Evolutionary conservation across 257 asterid genomes (phyloP), one percentile per base, ranked within the genome.

Genomic region (Ballota nigra): DNA sequence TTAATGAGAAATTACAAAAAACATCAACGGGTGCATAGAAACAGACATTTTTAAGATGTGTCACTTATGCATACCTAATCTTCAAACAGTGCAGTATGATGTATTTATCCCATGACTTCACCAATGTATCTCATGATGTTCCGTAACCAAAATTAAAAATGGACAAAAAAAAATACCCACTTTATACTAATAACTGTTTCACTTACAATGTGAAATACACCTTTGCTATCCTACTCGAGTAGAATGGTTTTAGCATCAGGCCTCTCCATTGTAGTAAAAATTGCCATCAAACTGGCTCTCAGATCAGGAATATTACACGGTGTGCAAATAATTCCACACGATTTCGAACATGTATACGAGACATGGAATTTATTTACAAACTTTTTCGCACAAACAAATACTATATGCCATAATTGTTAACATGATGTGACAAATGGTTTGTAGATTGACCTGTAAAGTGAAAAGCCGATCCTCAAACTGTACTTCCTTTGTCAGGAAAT

Each of bases 401-500:
- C 24, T 34, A 40, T 66, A 45, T 64, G 38, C 49, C 58, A 63
- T 15, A 40, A 41, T 22, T 26, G 47, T 22, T 34, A 72, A 8
- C 33, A 41, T 45, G 68, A 68, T 9, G 24, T 24, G 63, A 20
- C 55, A 41, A 53, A 65, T 36, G 53, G 65, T 11, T 10, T 58
- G 22, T 70, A 36, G 31, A 61, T 81, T 16, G 24, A 89, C 99
- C 98, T 95, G 99, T 80, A 95, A 81, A 69, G 99, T 94, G 84
- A 94, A 94, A 23, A 94, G 95, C 63, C 97, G 80, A 33, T 94
- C 99, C 75, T 94, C 99, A 78, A 94, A 88, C 83, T 94, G 97
- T 81, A 94, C 96, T 84, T 94, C 99, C 84, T 94, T 94, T 4
- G 99, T 91, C 88, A 94, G 78, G 90, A 94, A 94, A 89, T 91